phyloP scores from a whole-genome alignment of 805 yeast genomes.

The Yamadazyma nakazawae region DNA sequence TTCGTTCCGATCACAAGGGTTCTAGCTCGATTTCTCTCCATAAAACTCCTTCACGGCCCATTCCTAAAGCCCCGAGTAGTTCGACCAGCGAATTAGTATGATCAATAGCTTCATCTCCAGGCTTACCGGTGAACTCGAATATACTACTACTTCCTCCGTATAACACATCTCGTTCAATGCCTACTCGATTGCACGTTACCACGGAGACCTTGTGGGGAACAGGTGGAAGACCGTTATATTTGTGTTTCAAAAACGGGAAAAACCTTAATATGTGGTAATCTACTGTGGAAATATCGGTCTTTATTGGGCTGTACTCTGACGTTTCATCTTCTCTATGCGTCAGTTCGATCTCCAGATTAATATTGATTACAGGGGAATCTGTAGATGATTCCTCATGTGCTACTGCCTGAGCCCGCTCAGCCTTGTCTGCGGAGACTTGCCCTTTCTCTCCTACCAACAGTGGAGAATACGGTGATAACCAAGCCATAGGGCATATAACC shows the following conservation, averaged over 20 bases:
- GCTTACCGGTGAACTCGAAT: conserved; percentile 44
- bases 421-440: background rate
- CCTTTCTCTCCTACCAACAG: background rate
- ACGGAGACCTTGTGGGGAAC: conserved; percentile 30
- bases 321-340: background rate
- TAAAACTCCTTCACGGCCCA: conserved; percentile 63
- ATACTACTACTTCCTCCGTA: conserved; percentile 69
- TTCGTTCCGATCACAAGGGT: no score
- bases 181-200: conserved; percentile 68
- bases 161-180: conserved; percentile 65
- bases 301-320: conserved; percentile 20
- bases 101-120: conserved; percentile 31
- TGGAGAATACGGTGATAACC: conserved; percentile 62
- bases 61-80: conserved; percentile 54
- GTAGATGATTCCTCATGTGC: background rate
- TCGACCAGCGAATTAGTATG: conserved; percentile 48
- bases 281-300: conserved; percentile 49
- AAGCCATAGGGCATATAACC: conserved; percentile 79
- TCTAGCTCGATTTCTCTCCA: conserved; percentile 46
- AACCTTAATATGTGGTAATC: conserved; percentile 76
- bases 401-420: background rate
- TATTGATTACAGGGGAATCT: background rate
- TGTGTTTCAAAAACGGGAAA: conserved; percentile 54
- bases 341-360: background rate
- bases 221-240: conserved; percentile 21